phyloP scores from a whole-genome alignment of 805 yeast genomes.

The Ogataea polymorpha region DNA sequence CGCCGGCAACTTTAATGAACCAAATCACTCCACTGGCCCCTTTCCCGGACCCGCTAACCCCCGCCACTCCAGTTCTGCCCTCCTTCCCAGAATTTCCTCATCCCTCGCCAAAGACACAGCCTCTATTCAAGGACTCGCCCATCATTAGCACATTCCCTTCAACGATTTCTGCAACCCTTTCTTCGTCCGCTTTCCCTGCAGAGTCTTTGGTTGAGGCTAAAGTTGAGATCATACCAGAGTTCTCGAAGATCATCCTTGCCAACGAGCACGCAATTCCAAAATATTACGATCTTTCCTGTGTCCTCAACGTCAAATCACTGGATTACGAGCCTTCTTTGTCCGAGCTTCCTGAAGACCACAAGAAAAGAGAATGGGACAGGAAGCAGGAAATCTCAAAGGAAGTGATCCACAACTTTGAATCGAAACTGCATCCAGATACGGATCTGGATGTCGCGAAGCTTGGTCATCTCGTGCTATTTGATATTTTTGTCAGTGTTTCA shows the following conservation, averaged over 20 bases:
- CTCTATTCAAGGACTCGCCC: slow-evolving; percentile 15
- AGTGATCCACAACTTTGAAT: slow-evolving; percentile 19
- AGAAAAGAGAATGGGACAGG: slow-evolving; percentile 13
- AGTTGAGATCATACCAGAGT: slow-evolving; percentile 27
- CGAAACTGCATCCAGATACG: slow-evolving; percentile 5
- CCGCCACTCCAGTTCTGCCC: slow-evolving; percentile 26
- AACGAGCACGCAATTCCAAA: slow-evolving; percentile 14
- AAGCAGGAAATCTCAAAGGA: slow-evolving; percentile 24
- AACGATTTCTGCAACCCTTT: background rate
- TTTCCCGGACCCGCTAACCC: slow-evolving; percentile 6
- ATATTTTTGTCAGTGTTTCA: slow-evolving; percentile 18
- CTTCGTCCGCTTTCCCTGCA: background rate
- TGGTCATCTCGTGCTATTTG: slow-evolving; percentile 27
- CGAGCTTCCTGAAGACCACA: slow-evolving; percentile 18
- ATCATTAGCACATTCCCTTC: slow-evolving; percentile 16
- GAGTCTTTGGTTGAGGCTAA: slow-evolving; percentile 21
- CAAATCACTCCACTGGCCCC: slow-evolving; percentile 10
- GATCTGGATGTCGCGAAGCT: slow-evolving; percentile 22
- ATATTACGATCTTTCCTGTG: slow-evolving; percentile 23
- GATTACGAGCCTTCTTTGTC: slow-evolving; percentile 27
- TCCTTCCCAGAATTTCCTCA: slow-evolving; percentile 7
- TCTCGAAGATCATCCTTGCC: slow-evolving; percentile 19
- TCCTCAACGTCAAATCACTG: slow-evolving; percentile 22
- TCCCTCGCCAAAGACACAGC: slow-evolving; percentile 16
- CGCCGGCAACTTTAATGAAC: slow-evolving; percentile 12